These are phyloP conservation scores for Scedosporium minutisporum DNA, from an alignment of 2,329 filamentous ascomycete species.

Conservation along the genomic window DNA sequence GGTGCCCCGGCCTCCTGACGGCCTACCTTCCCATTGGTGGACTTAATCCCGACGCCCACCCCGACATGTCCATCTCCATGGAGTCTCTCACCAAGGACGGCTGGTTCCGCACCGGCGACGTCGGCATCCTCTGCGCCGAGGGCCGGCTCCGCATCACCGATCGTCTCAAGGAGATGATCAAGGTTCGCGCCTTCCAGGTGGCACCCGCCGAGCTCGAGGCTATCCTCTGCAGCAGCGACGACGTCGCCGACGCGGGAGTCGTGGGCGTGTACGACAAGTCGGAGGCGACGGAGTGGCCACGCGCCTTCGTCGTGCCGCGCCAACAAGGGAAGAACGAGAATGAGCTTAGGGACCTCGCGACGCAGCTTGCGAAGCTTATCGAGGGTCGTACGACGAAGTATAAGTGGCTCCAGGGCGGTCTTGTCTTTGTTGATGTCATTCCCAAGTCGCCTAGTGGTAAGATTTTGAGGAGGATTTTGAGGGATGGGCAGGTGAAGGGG, in stretches of 20 bases:
- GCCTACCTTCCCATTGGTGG: slow-evolving; percentile 57
- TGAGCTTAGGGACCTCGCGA: slow-evolving; percentile 33
- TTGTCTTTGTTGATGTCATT: slow-evolving; percentile 58
- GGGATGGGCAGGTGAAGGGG: slow-evolving; percentile 27
- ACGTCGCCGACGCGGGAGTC: slow-evolving; percentile 55
- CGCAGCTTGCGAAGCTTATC: slow-evolving; percentile 47
- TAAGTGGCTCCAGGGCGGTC: slow-evolving; percentile 61
- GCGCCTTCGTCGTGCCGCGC: slow-evolving; percentile 49
- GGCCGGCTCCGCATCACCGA: slow-evolving; percentile 59
- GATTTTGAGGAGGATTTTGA: slow-evolving; percentile 33
- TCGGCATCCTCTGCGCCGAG: slow-evolving; percentile 46
- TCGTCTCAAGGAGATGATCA: slow-evolving; percentile 59
- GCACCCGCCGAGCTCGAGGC: slow-evolving; percentile 42
- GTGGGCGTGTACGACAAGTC: slow-evolving; percentile 46
- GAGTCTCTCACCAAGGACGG: slow-evolving; percentile 40
- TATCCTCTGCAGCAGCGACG: slow-evolving; percentile 24
- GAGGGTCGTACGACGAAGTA: slow-evolving; percentile 49
- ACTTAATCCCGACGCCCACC: slow-evolving; percentile 8
- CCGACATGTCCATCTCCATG: slow-evolving; percentile 26
- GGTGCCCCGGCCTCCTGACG: slow-evolving; percentile 54
- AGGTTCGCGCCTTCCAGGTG: slow-evolving; percentile 51
- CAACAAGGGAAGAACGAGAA: slow-evolving; percentile 19
- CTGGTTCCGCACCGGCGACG: slow-evolving; percentile 65
- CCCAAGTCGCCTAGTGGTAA: slow-evolving; percentile 59
- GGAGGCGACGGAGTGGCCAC: slow-evolving; percentile 53